phyloP scores from a whole-genome alignment of 176 grass and related monocot genomes.

The Avena sativa region DNA sequence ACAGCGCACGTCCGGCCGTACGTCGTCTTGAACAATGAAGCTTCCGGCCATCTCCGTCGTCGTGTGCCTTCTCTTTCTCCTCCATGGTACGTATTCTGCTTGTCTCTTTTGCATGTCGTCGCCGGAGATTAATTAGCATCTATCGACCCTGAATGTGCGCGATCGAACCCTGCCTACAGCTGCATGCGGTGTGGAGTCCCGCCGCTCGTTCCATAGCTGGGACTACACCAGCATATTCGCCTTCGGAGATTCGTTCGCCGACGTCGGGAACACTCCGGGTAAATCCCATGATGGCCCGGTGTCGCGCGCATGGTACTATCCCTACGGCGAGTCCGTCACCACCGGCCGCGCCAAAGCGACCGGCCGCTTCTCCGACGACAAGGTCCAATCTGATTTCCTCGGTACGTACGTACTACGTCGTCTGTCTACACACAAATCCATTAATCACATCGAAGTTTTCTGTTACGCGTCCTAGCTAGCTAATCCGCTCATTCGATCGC shows the following conservation, averaged over 20 bases:
- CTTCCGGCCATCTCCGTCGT: background rate
- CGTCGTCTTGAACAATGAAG: background rate
- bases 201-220: background rate
- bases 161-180: background rate
- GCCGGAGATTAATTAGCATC: background rate
- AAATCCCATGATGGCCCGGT: background rate
- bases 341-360: background rate
- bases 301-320: background rate
- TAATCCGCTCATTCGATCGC: background rate
- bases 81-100: background rate
- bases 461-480: background rate
- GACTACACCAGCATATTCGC: background rate
- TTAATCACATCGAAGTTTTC: too few relatives aligned
- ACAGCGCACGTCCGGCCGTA: too few relatives aligned
- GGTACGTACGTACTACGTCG: background rate
- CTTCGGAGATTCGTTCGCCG: constrained; percentile 1
- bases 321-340: background rate
- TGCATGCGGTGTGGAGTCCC: background rate
- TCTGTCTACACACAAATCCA: too few relatives aligned
- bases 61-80: background rate
- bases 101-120: background rate
- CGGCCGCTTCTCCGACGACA: background rate
- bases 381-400: background rate
- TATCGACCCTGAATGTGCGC: background rate
- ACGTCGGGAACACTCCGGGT: background rate